Percentiles rank a stretch among this genome's conserved stretches.
Conservation (phyloP, 2,329 filamentous ascomycete species). For the Paecilomyces sp. region DNA sequence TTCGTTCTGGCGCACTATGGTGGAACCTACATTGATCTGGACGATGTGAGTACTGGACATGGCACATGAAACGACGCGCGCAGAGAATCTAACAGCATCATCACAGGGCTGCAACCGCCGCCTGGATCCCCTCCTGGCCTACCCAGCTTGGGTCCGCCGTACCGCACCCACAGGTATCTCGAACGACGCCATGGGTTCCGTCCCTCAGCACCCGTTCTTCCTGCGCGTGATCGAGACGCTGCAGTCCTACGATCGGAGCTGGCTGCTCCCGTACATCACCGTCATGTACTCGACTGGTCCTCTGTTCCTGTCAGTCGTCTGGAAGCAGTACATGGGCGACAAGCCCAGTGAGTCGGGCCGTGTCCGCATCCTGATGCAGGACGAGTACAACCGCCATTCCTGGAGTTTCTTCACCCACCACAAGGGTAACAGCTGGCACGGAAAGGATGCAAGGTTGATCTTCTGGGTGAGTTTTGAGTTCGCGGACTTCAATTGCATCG, state of each 20-base stretch:
- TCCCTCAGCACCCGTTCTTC: slow-evolving; percentile 69
- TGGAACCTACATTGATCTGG: slow-evolving; percentile 74
- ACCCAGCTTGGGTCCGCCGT: slow-evolving; percentile 63
- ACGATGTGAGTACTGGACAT: slow-evolving; percentile 47
- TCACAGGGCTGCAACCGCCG: slow-evolving; percentile 58
- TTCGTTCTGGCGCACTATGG: slow-evolving; percentile 71
- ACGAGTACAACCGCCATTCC: slow-evolving; percentile 60
- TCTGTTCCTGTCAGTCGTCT: slow-evolving; percentile 66
- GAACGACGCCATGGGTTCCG: slow-evolving; percentile 71
- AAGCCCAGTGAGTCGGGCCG: slow-evolving; percentile 40
- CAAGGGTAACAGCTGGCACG: slow-evolving; percentile 59
- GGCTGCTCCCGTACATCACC: slow-evolving; percentile 65
- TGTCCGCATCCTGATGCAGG: slow-evolving; percentile 61
- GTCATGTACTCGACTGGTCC: slow-evolving; percentile 76
- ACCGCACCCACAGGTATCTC: slow-evolving; percentile 72
- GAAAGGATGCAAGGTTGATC: slow-evolving; percentile 55
- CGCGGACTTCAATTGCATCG: neutral
- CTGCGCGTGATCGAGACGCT: slow-evolving; percentile 60
- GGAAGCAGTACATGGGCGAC: slow-evolving; percentile 62
- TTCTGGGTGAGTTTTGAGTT: slow-evolving; percentile 47
- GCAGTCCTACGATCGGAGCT: slow-evolving; percentile 61
- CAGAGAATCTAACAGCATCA: slow-evolving; percentile 1
- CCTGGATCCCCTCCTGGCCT: slow-evolving; percentile 61
- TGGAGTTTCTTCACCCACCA: slow-evolving; percentile 69
- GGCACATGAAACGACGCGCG: neutral